These are phyloP conservation scores for Puya raimondii DNA, from an alignment of 176 grass and related monocot species.

Conservation along the genomic window DNA sequence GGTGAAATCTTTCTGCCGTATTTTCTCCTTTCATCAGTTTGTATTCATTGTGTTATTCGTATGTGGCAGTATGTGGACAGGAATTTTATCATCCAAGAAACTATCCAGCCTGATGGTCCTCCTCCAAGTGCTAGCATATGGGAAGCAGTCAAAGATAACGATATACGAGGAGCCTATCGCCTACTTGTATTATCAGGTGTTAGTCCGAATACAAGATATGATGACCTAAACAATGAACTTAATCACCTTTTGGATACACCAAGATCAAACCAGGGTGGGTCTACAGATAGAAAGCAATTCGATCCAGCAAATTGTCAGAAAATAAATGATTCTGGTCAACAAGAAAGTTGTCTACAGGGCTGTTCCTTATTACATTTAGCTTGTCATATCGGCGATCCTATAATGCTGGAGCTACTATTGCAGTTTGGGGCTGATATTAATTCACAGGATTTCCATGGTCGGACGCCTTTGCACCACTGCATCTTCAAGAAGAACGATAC, in stretches of 20 bases:
- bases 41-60: not conserved
- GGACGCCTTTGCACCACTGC: constrained; percentile 85
- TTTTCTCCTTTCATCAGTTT: not conserved
- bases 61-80: constrained; percentile 83
- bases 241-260: constrained; percentile 24
- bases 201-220: constrained; percentile 56
- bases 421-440: constrained; percentile 87
- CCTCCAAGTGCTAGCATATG: constrained; percentile 38
- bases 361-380: constrained; percentile 76
- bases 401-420: constrained; percentile 66
- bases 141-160: constrained; percentile 68
- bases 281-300: constrained; percentile 40
- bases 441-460: constrained; percentile 81
- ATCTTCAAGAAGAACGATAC: constrained; percentile 72
- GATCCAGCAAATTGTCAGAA: constrained; percentile 66
- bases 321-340: constrained; percentile 38
- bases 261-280: constrained; percentile 16
- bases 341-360: constrained; percentile 74
- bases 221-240: constrained; percentile 42
- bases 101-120: constrained; percentile 10
- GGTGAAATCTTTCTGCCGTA: not conserved
- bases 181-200: constrained; percentile 48
- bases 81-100: constrained; percentile 59
- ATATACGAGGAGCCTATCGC: constrained; percentile 57
- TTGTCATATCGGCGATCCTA: constrained; percentile 43